These are phyloP conservation scores for Beauveria rudraprayagi DNA, from an alignment of 2,329 filamentous ascomycete species.

Conservation along the genomic window DNA sequence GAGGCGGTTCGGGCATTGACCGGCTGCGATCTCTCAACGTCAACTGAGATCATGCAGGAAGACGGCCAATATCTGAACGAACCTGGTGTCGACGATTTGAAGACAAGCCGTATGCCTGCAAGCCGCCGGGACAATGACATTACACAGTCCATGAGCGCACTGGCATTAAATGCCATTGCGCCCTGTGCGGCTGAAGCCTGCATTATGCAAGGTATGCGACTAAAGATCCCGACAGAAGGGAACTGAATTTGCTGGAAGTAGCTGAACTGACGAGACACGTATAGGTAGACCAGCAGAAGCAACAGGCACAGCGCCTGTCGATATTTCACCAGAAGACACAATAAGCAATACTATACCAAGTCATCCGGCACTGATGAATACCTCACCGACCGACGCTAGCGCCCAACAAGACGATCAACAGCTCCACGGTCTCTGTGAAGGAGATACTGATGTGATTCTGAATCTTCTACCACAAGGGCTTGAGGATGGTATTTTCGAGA, in stretches of 20 bases:
- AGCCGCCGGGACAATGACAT: slow-evolving; percentile 17
- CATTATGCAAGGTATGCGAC: slow-evolving; percentile 15
- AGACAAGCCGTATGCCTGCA: slow-evolving; percentile 7
- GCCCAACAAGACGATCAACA: slow-evolving; percentile 13
- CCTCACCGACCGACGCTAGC: neutral
- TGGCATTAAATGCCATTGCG: slow-evolving; percentile 22
- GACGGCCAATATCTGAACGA: neutral
- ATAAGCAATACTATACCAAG: neutral
- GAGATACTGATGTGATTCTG: slow-evolving; percentile 68
- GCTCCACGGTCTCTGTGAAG: slow-evolving; percentile 55
- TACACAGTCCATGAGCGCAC: slow-evolving; percentile 23
- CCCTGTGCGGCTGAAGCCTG: slow-evolving; percentile 8
- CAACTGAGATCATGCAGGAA: slow-evolving; percentile 44
- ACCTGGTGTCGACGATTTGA: neutral
- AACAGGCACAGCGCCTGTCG: neutral
- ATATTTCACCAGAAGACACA: neutral
- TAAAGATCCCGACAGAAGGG: slow-evolving; percentile 5
- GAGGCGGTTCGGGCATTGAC: slow-evolving; percentile 65
- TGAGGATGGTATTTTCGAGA: slow-evolving; percentile 56
- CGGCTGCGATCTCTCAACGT: slow-evolving; percentile 58
- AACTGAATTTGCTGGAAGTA: slow-evolving; percentile 15
- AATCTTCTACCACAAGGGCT: slow-evolving; percentile 56
- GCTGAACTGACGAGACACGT: slow-evolving; percentile 1
- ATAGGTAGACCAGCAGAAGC: neutral
- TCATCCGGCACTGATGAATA: neutral